These are phyloP conservation scores for Graphilbum ipis-grandicollis DNA, from an alignment of 2,329 filamentous ascomycete genomes.

Conservation along the genomic window DNA sequence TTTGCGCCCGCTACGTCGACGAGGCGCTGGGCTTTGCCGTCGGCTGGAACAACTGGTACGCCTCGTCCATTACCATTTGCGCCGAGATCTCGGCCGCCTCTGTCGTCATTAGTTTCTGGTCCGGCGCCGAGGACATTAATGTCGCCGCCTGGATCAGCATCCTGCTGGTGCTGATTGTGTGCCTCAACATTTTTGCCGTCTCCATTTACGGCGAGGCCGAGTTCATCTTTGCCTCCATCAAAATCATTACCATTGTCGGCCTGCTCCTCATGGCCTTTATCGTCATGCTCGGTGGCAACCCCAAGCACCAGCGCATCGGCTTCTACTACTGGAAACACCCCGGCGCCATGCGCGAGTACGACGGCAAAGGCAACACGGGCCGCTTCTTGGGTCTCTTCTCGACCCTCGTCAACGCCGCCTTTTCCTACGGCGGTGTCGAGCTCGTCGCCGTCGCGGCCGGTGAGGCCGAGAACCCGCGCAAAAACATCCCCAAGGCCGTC, in stretches of 20 bases:
- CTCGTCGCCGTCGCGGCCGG: slow-evolving; percentile 43
- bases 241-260: slow-evolving; percentile 40
- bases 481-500: slow-evolving; percentile 48
- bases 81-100: slow-evolving; percentile 26
- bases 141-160: slow-evolving; percentile 28
- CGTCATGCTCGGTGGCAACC: slow-evolving; percentile 38
- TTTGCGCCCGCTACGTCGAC: slow-evolving; percentile 29
- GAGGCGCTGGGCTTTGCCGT: slow-evolving; percentile 29
- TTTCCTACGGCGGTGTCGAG: slow-evolving; percentile 32
- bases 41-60: slow-evolving; percentile 34
- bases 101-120: slow-evolving; percentile 29
- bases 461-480: slow-evolving; percentile 46
- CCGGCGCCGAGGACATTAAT: slow-evolving; percentile 11
- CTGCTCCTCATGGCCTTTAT: slow-evolving; percentile 40
- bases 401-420: slow-evolving; percentile 14
- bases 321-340: slow-evolving; percentile 30
- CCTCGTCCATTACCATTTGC: slow-evolving; percentile 28
- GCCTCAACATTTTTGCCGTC: slow-evolving; percentile 34
- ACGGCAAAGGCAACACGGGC: slow-evolving; percentile 24
- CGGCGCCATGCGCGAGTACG: slow-evolving; percentile 16
- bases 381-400: slow-evolving; percentile 11
- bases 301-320: slow-evolving; percentile 30
- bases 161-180: slow-evolving; percentile 26
- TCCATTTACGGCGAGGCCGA: slow-evolving; percentile 34
- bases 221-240: slow-evolving; percentile 21